phyloP scores from a whole-genome alignment of 306 rosid species.

The Amphicarpaea edgeworthii region DNA sequence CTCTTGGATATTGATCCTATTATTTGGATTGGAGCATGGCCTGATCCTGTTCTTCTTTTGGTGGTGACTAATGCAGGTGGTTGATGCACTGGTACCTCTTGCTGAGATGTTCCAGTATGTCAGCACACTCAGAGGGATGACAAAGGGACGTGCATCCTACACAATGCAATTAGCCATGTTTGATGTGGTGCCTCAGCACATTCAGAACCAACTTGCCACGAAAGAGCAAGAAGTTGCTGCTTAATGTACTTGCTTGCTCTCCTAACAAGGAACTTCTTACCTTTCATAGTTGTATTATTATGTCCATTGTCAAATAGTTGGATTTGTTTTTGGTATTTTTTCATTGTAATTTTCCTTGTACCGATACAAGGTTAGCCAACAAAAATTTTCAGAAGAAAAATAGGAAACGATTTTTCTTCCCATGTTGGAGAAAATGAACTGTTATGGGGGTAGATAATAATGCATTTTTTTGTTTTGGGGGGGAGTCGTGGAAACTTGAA shows the following conservation, averaged over 20 bases:
- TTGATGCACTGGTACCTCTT: conserved; percentile 86
- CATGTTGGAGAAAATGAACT: conserved; percentile 18
- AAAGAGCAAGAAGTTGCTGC: conserved; percentile 93
- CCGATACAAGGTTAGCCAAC: conserved; percentile 42
- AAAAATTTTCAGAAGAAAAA: conserved; percentile 8
- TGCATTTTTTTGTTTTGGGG: background rate
- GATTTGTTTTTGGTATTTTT: background rate
- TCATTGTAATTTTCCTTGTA: conserved; percentile 28
- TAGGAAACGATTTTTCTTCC: conserved; percentile 22
- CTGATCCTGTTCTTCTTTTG: conserved; percentile 22
- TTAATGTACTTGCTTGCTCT: conserved; percentile 49
- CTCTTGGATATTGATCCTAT: background rate
- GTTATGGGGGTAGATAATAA: background rate
- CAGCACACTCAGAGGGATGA: conserved; percentile 93
- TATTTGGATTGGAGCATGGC: background rate
- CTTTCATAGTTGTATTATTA: conserved; percentile 32
- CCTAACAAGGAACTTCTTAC: conserved; percentile 27
- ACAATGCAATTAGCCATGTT: conserved; percentile 90
- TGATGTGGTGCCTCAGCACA: conserved; percentile 95
- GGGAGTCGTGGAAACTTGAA: background rate
- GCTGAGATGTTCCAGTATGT: conserved; percentile 99
- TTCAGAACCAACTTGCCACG: conserved; percentile 85
- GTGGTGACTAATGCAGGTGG: conserved; percentile 69
- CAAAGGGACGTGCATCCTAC: conserved; percentile 98
- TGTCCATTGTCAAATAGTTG: conserved; percentile 36